Base-by-base conservation (phyloP, 2,329 filamentous ascomycete genomes). In the Ophiostoma montium region DNA sequence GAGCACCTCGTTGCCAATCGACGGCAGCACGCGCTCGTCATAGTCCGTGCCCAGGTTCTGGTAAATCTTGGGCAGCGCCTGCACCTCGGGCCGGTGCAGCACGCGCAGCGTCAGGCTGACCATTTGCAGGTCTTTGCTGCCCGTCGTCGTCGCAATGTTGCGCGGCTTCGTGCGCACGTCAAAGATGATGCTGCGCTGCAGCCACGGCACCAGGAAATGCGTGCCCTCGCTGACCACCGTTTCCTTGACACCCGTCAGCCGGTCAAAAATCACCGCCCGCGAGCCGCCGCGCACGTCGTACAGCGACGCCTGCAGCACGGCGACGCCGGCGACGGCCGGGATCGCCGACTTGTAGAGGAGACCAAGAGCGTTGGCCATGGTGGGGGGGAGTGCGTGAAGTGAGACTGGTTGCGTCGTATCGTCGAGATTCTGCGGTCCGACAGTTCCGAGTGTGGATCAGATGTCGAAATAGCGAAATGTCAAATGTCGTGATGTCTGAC, bases 81-180 rank as follows among this genome's bases (percentile, higher is more conserved):
- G 80, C 61, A 98, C 72, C 51, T 88, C 80, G 50, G 92, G 92
- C 59, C 88, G 76, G 52, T 90, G 95, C 48, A 98, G 85, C 52
- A 98, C 92, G 86, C 92, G 90, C 70, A 92, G 98, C 63, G 90
- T 98, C 65, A 98, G 96, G 78, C 98, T 98, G 64, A 96, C 92
- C 92, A 98, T 98, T 74, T 98, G 92, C 68, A 98, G 72, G 69
- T 98, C 92, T 79, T 98, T 98, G 76, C 84, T 90, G 52, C 92
- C 92, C 12, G 92, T 98, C 21, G 92, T 98, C 27, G 92, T 98
- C 57, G 85, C 86, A 65, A 98, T 96, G 67, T 95, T 96, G 63
- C 92, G 79, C 54, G 92, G 92, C 76, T 94, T 94, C 51, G 94
- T 98, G 56, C 92, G 83, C 57, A 98, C 92, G 71, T 98, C 92